phyloP scores from a whole-genome alignment of 2,329 filamentous ascomycete genomes.

The Rasamsonia emersonii region DNA sequence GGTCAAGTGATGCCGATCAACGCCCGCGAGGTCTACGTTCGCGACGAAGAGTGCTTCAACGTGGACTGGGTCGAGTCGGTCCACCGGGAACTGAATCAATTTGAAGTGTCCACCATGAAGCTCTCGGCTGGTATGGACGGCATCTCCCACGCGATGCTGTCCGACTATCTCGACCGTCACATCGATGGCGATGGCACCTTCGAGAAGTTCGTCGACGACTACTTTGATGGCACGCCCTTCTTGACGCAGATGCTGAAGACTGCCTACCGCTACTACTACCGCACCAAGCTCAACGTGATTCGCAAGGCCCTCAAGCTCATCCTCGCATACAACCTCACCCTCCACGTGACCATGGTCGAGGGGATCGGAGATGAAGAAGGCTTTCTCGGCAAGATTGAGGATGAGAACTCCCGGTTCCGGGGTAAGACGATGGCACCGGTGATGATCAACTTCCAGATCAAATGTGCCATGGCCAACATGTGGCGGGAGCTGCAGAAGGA shows the following conservation, averaged over 20 bases:
- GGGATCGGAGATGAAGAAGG: constrained; percentile 72
- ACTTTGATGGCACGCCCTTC: constrained; percentile 92
- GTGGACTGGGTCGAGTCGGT: constrained; percentile 88
- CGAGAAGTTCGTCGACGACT: constrained; percentile 88
- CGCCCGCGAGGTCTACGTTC: constrained; percentile 87
- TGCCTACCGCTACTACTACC: constrained; percentile 83
- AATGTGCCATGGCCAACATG: constrained; percentile 93
- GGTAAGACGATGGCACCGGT: constrained; percentile 89
- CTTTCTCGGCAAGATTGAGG: constrained; percentile 74
- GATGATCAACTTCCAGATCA: constrained; percentile 99
- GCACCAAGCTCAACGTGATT: constrained; percentile 80
- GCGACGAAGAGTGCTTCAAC: constrained; percentile 84
- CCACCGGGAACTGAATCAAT: constrained; percentile 66
- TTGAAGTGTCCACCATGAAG: constrained; percentile 78
- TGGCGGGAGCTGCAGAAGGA: constrained; percentile 97
- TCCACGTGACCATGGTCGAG: constrained; percentile 91
- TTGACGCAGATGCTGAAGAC: constrained; percentile 95
- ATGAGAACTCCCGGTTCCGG: constrained; percentile 75
- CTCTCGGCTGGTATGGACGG: constrained; percentile 85
- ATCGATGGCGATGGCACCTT: constrained; percentile 85
- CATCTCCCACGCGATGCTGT: constrained; percentile 69
- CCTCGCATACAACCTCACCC: constrained; percentile 88
- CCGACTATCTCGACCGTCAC: constrained; percentile 90
- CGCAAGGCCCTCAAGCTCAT: constrained; percentile 93
- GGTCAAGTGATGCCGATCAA: constrained; percentile 87